Evolutionary conservation across 768 basidiomycete species (phyloP), one percentile per base, ranked within the genome.

Genomic region (Thelephora ganbajun): DNA sequence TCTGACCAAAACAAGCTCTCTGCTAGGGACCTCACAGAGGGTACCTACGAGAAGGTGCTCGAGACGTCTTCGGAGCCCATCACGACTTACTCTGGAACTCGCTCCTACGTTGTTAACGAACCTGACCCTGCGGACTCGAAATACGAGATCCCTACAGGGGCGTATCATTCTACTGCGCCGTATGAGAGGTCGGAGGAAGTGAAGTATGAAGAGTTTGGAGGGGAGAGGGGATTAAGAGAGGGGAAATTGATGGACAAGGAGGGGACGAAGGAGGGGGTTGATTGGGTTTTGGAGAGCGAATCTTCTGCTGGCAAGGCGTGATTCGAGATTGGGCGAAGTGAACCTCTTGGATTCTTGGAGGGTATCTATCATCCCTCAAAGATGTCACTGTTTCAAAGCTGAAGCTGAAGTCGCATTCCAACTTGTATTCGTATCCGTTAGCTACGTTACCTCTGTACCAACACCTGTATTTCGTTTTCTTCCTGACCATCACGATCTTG

Each of bases 71-170:
- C 70, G 33, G 77, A 80, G 55, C 72, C 75, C 1, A 59, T 67
- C 50, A 42, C 63, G 18, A 61, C 70, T 1, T 62, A 61, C 34
- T 59, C 65, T 33, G 77, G 75, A 33, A 69, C 70, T 26, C 77
- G 71, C 49, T 80, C 78, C 46, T 80, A 85, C 56, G 80, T 85
- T 52, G 83, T 84, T 52, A 83, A 80, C 30, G 70, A 81, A 59
- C 83, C 83, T 35, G 80, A 84, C 62, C 70, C 74, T 33, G 66
- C 75, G 48, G 59, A 77, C 48, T 72, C 69, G 37, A 73, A 74
- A 30, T 83, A 83, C 54, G 66, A 73, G 53, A 80, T 86, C n/a
- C 83, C 83, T 1, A 73, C 76, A 11, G 83, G 83, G 53, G 83
- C 81, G 23, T 65, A 62, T 56, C 65, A 63, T 46, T 60, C 57